Base-by-base conservation (phyloP, 805 yeast species). In the Candida sanyiensis region DNA sequence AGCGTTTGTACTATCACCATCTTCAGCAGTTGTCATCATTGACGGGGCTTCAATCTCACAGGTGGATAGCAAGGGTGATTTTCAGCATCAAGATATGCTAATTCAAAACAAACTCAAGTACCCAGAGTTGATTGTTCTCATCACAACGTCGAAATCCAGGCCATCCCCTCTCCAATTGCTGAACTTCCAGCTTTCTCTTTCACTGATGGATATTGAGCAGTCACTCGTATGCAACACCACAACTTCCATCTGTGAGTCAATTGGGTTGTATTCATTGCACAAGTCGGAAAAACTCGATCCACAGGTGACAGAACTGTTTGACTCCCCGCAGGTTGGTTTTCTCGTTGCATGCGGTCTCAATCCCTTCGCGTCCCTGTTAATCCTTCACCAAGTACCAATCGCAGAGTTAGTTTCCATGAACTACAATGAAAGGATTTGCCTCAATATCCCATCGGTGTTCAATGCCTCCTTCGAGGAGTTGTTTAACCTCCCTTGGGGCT, bases 291-390 rank as follows among this genome's bases (percentile, higher is more conserved):
- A 19, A 6, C 28, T 28, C 21, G 5, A 25, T 10, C 17, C 16
- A 1, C 22, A 38, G 6, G 31, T 35, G 2, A 11, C 33, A 2
- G n/a, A 17, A 8, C 11, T 26, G 16, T 17, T 40, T 4, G 46
- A 45, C 5, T 27, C 34, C 2, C 11, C 9, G 10, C 42, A 41
- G 15, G 29, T 12, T 6, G 28, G 27, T 10, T 47, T 44, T 18
- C 31, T 51, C 3, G 21, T 40, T 3, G 23, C 23, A 11, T 45
- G 52, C 36, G 56, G 54, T 5, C 15, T 48, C 13, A 48, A 47
- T 31, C 43, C 48, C 1, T 42, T 49, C 19, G 28, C 40, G 3
- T 31, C 49, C 1, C 18, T 41, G 13, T 31, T 33, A 16, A 40
- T 47, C 2, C 16, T 49, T 6, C 13, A 39, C 7, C 7, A 20